phyloP scores from a whole-genome alignment of 129 eudicot genomes.

The Artemisia annua region DNA sequence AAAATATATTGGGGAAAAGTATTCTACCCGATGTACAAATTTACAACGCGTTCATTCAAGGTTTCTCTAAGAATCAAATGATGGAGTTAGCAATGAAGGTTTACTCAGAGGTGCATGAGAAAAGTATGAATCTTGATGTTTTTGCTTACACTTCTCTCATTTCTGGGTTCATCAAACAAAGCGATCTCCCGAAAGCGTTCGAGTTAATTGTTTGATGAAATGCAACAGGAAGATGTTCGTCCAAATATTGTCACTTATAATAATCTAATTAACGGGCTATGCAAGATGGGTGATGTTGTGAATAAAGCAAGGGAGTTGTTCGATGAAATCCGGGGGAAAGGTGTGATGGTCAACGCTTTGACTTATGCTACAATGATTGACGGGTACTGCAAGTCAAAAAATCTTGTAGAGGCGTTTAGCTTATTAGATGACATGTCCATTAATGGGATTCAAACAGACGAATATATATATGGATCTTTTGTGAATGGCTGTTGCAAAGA shows the following conservation, averaged over 20 bases:
- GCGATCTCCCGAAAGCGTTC: slow-evolving; percentile 22
- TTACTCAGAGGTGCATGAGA: slow-evolving; percentile 15
- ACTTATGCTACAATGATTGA: slow-evolving; percentile 39
- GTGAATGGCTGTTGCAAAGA: slow-evolving; percentile 42
- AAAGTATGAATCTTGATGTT: slow-evolving; percentile 35
- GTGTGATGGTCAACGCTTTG: slow-evolving; percentile 25
- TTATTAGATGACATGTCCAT: slow-evolving; percentile 36
- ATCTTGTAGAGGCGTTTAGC: slow-evolving; percentile 38
- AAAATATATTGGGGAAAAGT: slow-evolving; percentile 25
- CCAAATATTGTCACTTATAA: slow-evolving; percentile 42
- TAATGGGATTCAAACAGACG: slow-evolving; percentile 36
- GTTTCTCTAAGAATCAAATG: slow-evolving; percentile 32
- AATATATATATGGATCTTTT: slow-evolving; percentile 35
- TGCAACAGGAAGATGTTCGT: slow-evolving; percentile 28
- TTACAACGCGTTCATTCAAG: slow-evolving; percentile 34
- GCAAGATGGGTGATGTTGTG: slow-evolving; percentile 42
- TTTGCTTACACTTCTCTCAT: slow-evolving; percentile 38
- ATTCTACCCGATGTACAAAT: slow-evolving; percentile 35
- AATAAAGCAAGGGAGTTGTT: slow-evolving; percentile 33
- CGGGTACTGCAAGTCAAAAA: slow-evolving; percentile 39
- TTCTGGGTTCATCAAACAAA: slow-evolving; percentile 36
- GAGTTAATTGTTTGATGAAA: slow-evolving; percentile 32
- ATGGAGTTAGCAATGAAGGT: slow-evolving; percentile 32
- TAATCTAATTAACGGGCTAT: slow-evolving; percentile 35
- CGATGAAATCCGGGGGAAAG: slow-evolving; percentile 28